Percentiles rank a stretch among this genome's conserved stretches.
phyloP scores from a whole-genome alignment of 2,329 filamentous ascomycete species.

The Pseudogymnoascus sp. region DNA sequence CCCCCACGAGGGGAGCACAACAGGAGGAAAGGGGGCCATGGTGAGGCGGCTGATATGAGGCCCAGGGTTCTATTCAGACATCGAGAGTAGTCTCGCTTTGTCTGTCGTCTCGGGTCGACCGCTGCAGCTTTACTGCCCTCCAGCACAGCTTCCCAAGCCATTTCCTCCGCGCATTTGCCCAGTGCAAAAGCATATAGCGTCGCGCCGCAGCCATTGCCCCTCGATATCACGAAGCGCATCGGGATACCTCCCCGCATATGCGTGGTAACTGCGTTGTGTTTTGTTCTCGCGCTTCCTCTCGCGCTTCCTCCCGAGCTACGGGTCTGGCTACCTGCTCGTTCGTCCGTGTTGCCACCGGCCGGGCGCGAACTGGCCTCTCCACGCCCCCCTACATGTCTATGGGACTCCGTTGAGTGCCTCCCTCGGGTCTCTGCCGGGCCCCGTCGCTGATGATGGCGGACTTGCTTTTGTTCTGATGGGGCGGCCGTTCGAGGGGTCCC shows the following conservation, averaged over 20 bases:
- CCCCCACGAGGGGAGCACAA: no score
- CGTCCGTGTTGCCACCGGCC: background rate
- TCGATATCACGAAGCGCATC: background rate
- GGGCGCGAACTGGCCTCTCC: background rate
- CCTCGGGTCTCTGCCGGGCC: no score
- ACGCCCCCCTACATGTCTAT: background rate
- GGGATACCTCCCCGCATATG: background rate
- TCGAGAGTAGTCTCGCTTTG: background rate
- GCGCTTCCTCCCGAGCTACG: background rate
- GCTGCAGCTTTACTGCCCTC: background rate
- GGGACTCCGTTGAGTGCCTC: background rate
- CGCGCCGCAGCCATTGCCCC: background rate
- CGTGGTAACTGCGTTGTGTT: no score
- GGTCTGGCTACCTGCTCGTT: background rate
- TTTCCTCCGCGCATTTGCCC: background rate
- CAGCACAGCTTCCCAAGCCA: background rate
- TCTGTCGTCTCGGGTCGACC: background rate
- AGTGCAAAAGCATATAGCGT: background rate
- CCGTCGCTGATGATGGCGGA: no score
- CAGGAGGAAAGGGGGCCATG: no score
- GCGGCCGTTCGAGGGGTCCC: no score
- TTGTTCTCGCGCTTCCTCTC: background rate
- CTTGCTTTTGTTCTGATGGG: no score
- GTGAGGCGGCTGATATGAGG: background rate
- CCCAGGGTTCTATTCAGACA: background rate